Percentiles rank a stretch among this genome's conserved stretches.
Conservation (phyloP, 2,329 filamentous ascomycete genomes). For the Tolypocladium endophyticum region DNA sequence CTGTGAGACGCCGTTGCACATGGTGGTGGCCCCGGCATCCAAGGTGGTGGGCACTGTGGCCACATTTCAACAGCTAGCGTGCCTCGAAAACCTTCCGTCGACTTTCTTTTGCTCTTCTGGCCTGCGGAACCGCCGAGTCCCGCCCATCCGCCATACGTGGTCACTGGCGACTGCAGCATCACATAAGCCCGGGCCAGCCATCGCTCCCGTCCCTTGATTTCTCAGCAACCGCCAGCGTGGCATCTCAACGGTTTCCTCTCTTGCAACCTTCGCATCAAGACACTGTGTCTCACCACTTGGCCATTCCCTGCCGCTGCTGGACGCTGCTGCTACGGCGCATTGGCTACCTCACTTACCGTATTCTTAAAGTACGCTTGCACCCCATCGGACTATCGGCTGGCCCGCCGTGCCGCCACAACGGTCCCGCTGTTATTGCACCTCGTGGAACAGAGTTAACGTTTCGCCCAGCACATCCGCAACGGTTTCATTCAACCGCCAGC, state of each 20-base stretch:
- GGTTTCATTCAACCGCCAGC: conserved; percentile 3
- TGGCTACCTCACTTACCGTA: not conserved
- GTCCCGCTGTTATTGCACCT: not conserved
- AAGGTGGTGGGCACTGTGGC: not conserved
- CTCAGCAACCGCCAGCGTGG: conserved; percentile 11
- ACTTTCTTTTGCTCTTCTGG: not conserved
- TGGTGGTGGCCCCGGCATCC: not conserved
- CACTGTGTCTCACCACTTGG: not conserved
- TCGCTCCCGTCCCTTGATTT: not conserved
- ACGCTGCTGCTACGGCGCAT: not conserved
- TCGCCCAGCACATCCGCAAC: not conserved
- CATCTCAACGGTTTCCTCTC: conserved; percentile 5
- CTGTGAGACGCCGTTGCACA: not conserved
- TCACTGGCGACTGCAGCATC: not conserved
- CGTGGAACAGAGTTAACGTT: not conserved
- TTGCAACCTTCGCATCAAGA: not conserved
- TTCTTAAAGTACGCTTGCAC: not conserved
- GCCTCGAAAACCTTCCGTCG: not conserved
- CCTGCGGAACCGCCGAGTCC: not conserved
- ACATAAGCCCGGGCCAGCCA: not conserved
- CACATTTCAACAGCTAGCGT: not conserved
- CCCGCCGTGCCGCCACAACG: not conserved
- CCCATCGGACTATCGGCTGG: not conserved
- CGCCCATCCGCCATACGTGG: not conserved
- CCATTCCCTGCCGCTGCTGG: not conserved